Base-by-base conservation (phyloP, 331 rosid species). In the Pyracantha coccinea region DNA sequence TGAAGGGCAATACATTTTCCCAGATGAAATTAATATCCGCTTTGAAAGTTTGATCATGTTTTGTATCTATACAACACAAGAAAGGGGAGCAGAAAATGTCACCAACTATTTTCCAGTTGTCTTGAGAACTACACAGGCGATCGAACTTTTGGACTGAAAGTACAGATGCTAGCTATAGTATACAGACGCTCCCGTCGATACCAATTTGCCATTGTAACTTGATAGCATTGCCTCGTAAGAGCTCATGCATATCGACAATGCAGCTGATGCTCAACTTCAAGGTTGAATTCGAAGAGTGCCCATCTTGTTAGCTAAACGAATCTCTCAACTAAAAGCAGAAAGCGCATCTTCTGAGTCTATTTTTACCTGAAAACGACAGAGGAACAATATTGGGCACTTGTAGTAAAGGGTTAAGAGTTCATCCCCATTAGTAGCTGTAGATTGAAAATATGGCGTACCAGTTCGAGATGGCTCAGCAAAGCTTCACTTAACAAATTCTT, bases 301-400 rank as follows among this genome's bases (percentile, higher is more conserved):
- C 35, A 38, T 58, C 54, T 15, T 33, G 20, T 15, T 35, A 21
- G 54, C 71, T 35, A 66, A 66, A 66, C 44, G 20, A 44, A 24
- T 21, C 52, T 68, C 72, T 68, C 66, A 32, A 52, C 66, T 5
- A 25, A 72, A 61, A 25, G 80, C 87, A 52, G 88, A 86, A 69
- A 90, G 52, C 50, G 82, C 90, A 79, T 93, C 98, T 12, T 90
- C 85, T 7, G 90, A 86, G 73, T 93, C 98, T 54, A 24, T 83
- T 83, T 86, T 85, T 55, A 90, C 79, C 97, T 91, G 92, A 83
- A 79, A 76, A 73, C 33, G 66, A 76, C 19, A 69, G 65, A 41
- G 76, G 4, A 61, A 53, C 20, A 17, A 38, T 41, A 25, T 44
- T 16, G 9, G 44, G 63, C 57, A 74, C 69, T 20, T 44, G 33